Base-by-base conservation (phyloP, 768 basidiomycete genomes). In the Termitomyces sp. region DNA sequence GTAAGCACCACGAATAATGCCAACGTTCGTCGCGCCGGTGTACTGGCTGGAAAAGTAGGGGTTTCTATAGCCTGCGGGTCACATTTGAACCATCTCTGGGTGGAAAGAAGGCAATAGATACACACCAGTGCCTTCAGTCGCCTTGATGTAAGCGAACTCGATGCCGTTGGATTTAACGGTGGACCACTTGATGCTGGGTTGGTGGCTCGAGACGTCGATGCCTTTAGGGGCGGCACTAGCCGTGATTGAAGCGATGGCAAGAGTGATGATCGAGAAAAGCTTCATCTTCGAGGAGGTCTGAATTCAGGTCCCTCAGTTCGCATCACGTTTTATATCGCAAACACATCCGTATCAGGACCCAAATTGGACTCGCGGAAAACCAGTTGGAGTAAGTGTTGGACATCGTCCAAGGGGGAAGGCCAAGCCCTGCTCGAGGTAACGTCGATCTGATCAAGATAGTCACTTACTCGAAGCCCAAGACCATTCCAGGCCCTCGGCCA, bases 61-160 rank as follows among this genome's bases (percentile, higher is more conserved):
- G 62, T 72, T 73, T 4, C n/a, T 69, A 62, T 76, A 85, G 0
- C 68, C 72, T 75, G 47, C 31, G 48, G 22, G 5, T 24, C n/a
- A 8, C 9, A n/a, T 16, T 20, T 16, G 24, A 16, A 49, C 34
- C 45, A 39, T 42, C 16, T 15, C 1, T 18, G 5, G 1, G 18
- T 13, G 12, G 15, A 33, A 46, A 48, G 6, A 59, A 24, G 16
- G 24, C 9, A 18, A 24, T 34, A 26, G 28, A 42, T 16, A 52
- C 59, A 6, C 33, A 65, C 65, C 46, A 16, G 62, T 66, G 42
- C 61, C 58, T 66, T 87, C 85, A 2, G 85, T 87, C 12, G 85
- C 86, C 66, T 87, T 87, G 77, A 87, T 86, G 65, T 77, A 87
- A 2, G 72, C 81, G 62, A 85, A 87, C 12, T 71, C 56, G 34